Evolutionary conservation across 805 yeast genomes (phyloP), one percentile per base, ranked within the genome.

Genomic region (Kockiozyma suomiensis): DNA sequence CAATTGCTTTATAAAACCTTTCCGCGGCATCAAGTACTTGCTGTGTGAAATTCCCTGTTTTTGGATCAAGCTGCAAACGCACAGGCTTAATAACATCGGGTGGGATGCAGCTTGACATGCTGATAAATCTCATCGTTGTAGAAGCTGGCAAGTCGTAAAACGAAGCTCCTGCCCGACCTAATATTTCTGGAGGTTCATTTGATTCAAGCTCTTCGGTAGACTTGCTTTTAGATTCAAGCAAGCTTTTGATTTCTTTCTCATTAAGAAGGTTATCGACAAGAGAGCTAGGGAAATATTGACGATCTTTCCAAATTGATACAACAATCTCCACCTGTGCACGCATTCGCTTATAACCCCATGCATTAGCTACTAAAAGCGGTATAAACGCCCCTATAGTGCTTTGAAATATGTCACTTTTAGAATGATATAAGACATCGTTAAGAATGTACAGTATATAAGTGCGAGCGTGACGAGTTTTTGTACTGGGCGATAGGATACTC

Each of bases 141-240:
- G 67, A 56, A 8, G 54, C 70, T 1, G 70, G 70, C 13, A 56
- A 59, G 5, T 67, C 61, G 47, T 62, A 59, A 43, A 54, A 67
- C 25, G 45, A 26, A 15, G 47, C 46, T 7, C 38, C 45, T 2
- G 30, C 40, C 5, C 26, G 17, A 10, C 69, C 69, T 10, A 66
- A 56, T 6, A 26, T 15, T 19, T 42, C 54, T 6, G 64, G 65
- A n/a, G n/a, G n/a, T n/a, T n/a, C n/a, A n/a, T n/a, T n/a, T n/a
- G n/a, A n/a, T n/a, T n/a, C n/a, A n/a, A n/a, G n/a, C n/a, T n/a
- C n/a, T n/a, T n/a, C n/a, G n/a, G n/a, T n/a, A n/a, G n/a, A n/a
- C n/a, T n/a, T n/a, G n/a, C n/a, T n/a, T n/a, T 42, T 17, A 17
- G 41, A 1, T 8, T 12, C 30, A 2, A 38, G 30, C n/a, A 46